These are phyloP conservation scores for Termitomyces bulborhizus DNA, from an alignment of 768 basidiomycete species.

Conservation along the genomic window DNA sequence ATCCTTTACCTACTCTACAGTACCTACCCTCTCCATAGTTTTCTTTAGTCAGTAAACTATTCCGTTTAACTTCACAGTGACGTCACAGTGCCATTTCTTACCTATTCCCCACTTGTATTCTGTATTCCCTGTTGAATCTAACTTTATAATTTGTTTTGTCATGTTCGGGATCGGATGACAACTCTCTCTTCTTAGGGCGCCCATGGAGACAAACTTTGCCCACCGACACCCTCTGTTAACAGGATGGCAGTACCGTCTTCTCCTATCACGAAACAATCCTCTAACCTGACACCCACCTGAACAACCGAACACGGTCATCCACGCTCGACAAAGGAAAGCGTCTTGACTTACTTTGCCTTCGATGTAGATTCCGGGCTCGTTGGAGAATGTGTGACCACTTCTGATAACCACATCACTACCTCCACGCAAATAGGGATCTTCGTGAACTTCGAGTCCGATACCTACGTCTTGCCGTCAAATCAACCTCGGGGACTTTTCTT, in stretches of 20 bases:
- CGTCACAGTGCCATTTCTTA: neutral
- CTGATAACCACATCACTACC: constrained; percentile 52
- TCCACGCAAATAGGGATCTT: constrained; percentile 75
- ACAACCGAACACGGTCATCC: constrained; percentile 1
- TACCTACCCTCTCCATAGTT: neutral
- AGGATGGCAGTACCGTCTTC: constrained; percentile 46
- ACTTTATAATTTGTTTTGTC: neutral
- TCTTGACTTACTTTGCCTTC: constrained; percentile 46
- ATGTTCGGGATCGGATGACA: neutral
- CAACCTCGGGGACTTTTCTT: constrained; percentile 3
- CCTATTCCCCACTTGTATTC: constrained; percentile 6
- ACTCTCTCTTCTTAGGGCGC: constrained; percentile 21
- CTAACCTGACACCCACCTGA: constrained; percentile 73
- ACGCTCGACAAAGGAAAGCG: neutral
- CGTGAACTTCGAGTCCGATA: constrained; percentile 81
- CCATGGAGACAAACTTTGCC: constrained; percentile 42
- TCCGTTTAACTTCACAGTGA: constrained; percentile 1
- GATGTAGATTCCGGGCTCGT: constrained; percentile 78
- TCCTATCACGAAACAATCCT: constrained; percentile 76
- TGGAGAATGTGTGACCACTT: constrained; percentile 69
- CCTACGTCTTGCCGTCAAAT: constrained; percentile 35
- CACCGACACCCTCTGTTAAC: constrained; percentile 63
- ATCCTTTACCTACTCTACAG: constrained; percentile 6
- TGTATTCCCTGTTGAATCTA: constrained; percentile 2
- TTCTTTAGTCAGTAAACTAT: constrained; percentile 6